A percentile compares a stretch with the other conserved stretches of the same genome.
Conservation (phyloP, 116 monocot genomes). For the Thalassia testudinum region DNA sequence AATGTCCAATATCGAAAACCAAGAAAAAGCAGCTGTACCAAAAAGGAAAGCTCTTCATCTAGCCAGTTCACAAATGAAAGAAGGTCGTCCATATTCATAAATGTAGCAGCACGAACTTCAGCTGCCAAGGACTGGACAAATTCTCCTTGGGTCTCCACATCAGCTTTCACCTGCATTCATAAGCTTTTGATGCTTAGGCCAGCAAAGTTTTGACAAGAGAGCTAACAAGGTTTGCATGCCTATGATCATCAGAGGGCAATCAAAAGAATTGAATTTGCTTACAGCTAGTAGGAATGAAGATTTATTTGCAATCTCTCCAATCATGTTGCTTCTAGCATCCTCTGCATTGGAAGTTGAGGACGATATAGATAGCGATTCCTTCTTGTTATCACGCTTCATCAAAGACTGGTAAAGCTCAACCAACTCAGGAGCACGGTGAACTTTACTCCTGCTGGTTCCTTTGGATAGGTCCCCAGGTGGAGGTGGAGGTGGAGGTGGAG, state of each 20-base stretch:
- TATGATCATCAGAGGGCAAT: background rate
- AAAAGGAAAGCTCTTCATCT: slow-evolving; percentile 93
- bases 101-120: slow-evolving; percentile 77
- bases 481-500: slow-evolving; percentile 52
- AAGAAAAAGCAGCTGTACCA: slow-evolving; percentile 30
- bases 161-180: slow-evolving; percentile 77
- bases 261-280: slow-evolving; percentile 3
- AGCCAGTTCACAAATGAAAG: slow-evolving; percentile 90
- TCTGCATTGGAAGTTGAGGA: slow-evolving; percentile 32
- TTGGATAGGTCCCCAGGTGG: slow-evolving; percentile 38
- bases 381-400: slow-evolving; percentile 92
- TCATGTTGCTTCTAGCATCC: slow-evolving; percentile 78
- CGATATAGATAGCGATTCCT: slow-evolving; percentile 25
- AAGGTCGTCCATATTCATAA: slow-evolving; percentile 64
- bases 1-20: background rate
- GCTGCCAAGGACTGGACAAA: slow-evolving; percentile 81
- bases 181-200: background rate
- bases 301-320: slow-evolving; percentile 90
- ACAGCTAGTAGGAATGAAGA: slow-evolving; percentile 88
- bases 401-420: slow-evolving; percentile 87
- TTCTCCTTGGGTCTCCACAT: slow-evolving; percentile 94
- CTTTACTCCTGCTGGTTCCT: slow-evolving; percentile 37
- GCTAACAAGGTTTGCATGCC: background rate
- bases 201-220: background rate
- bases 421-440: slow-evolving; percentile 87